Conservation (phyloP, 1,284 basidiomycete species). For the Pascua guehoae region DNA sequence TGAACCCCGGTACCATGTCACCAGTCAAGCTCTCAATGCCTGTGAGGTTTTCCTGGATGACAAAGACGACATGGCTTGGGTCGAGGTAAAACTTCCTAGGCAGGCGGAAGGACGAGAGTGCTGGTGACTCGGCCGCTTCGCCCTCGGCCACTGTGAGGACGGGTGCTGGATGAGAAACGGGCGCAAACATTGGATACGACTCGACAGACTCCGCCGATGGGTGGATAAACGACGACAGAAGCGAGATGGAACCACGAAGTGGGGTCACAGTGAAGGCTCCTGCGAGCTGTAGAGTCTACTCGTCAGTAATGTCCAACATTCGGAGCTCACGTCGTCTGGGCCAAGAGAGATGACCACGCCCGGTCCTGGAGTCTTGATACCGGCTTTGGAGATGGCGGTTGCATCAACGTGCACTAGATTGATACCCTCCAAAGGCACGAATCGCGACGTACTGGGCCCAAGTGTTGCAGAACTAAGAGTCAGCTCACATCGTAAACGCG, state of each 20-base stretch:
- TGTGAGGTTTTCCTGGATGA: conserved; percentile 37
- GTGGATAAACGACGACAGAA: conserved; percentile 43
- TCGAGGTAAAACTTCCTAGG: conserved; percentile 19
- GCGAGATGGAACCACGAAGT: conserved; percentile 25
- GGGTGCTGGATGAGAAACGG: conserved; percentile 57
- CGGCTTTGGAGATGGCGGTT: conserved; percentile 15
- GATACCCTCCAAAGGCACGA: conserved; percentile 21
- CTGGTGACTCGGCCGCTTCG: conserved; percentile 8
- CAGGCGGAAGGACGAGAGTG: conserved; percentile 12
- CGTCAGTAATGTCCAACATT: conserved; percentile 1
- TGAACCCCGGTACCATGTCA: conserved; percentile 44
- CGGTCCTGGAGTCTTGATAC: conserved; percentile 18
- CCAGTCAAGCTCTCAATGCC: conserved; percentile 41
- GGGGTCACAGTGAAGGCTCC: conserved; percentile 41
- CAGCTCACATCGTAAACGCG: neutral
- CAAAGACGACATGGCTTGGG: conserved; percentile 24
- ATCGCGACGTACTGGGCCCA: conserved; percentile 19
- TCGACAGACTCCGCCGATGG: conserved; percentile 50
- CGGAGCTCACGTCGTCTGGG: conserved; percentile 33
- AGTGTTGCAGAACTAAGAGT: conserved; percentile 1
- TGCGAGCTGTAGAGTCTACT: conserved; percentile 31
- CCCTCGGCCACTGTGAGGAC: conserved; percentile 44
- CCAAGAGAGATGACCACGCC: conserved; percentile 36
- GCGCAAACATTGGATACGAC: conserved; percentile 47
- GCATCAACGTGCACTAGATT: conserved; percentile 23